These are phyloP conservation scores for Geosmithia flava DNA, from an alignment of 2,329 filamentous ascomycete genomes.

Conservation along the genomic window DNA sequence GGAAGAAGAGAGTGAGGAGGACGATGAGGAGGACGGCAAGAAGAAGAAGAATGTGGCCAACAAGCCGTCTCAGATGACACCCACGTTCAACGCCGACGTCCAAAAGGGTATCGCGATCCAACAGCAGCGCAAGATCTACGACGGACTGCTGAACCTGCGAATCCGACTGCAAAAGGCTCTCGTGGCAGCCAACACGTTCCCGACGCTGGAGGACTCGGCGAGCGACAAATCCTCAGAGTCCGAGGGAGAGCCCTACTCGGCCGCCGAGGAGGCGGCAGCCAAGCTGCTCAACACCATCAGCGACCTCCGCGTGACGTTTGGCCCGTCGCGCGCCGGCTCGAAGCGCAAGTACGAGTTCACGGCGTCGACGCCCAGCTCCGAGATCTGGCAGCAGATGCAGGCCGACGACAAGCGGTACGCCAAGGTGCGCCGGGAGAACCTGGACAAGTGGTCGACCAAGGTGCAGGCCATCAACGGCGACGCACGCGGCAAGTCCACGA, in stretches of 20 bases:
- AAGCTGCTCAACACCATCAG: constrained; percentile 76
- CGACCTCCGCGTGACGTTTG: constrained; percentile 50
- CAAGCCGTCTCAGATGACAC: neutral
- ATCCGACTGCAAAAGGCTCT: constrained; percentile 91
- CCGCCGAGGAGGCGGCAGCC: constrained; percentile 75
- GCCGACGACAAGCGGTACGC: constrained; percentile 47
- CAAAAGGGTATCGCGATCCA: constrained; percentile 81
- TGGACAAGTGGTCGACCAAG: constrained; percentile 88
- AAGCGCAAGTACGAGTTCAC: constrained; percentile 50
- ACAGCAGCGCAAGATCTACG: constrained; percentile 73
- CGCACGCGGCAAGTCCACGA: neutral
- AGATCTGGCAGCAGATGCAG: constrained; percentile 63
- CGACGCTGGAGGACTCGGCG: constrained; percentile 26
- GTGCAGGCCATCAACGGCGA: constrained; percentile 31
- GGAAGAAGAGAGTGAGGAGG: constrained; percentile 20
- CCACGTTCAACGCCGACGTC: constrained; percentile 22
- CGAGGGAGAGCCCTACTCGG: constrained; percentile 45
- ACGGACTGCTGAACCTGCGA: constrained; percentile 76
- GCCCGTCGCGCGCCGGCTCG: constrained; percentile 35
- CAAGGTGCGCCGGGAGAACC: constrained; percentile 52
- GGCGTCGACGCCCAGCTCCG: constrained; percentile 42
- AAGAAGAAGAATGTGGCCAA: neutral
- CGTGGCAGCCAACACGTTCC: constrained; percentile 66
- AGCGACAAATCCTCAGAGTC: constrained; percentile 17
- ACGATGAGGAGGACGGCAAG: constrained; percentile 17